Evolutionary conservation across 176 grass and related monocot genomes (phyloP).

Genomic region (Ensete glaucum): DNA sequence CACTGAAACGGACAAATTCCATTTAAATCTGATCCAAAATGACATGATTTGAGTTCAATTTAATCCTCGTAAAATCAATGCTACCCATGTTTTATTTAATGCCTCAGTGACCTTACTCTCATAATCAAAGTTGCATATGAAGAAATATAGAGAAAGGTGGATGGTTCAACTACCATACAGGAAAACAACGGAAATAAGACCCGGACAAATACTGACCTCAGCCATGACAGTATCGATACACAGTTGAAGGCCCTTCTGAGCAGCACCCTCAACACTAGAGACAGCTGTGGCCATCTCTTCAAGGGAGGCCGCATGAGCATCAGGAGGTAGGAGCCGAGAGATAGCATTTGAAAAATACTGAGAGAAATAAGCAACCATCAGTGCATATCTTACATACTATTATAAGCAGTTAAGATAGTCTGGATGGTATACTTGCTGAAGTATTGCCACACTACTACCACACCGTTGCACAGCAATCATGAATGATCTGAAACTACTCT

Average conservation of each 20-base stretch:
- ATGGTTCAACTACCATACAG: not conserved
- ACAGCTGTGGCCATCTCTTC: slow-evolving; percentile 96
- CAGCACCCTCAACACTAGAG: slow-evolving; percentile 86
- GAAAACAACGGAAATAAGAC: not conserved
- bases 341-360: slow-evolving; percentile 98
- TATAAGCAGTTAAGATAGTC: not conserved
- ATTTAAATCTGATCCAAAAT: too few species aligned
- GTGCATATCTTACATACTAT: not conserved
- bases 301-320: slow-evolving; percentile 71
- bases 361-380: slow-evolving; percentile 12
- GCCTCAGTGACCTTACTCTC: not conserved
- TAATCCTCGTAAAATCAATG: too few species aligned
- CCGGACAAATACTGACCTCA: slow-evolving; percentile 43
- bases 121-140: not conserved
- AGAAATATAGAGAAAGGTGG: too few species aligned
- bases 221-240: slow-evolving; percentile 96
- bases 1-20: too few species aligned
- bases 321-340: slow-evolving; percentile 77
- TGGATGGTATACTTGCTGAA: slow-evolving; percentile 80
- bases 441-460: slow-evolving; percentile 81
- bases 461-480: slow-evolving; percentile 97
- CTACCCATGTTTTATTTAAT: not conserved
- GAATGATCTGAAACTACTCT: slow-evolving; percentile 90
- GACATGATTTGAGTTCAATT: too few species aligned
- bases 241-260: slow-evolving; percentile 85